Conservation (phyloP, 192 early-diverging fungal species). For the Mortierella antarctica region DNA sequence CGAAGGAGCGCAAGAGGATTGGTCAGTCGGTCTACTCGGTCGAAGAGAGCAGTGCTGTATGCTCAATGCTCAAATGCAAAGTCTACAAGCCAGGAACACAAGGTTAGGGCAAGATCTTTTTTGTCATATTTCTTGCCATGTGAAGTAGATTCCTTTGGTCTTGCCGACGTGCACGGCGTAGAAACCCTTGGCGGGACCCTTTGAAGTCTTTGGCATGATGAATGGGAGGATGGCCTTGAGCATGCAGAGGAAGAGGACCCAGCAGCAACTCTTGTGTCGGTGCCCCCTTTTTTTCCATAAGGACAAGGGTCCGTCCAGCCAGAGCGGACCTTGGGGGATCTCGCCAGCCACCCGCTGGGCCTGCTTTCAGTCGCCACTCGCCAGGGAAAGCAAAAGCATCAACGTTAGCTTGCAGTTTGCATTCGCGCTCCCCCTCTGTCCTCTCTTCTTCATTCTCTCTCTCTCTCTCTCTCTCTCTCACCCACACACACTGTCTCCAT, state of each 20-base stretch:
- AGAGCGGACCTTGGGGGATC: too few relatives aligned
- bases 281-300: neutral
- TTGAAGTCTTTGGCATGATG: conserved; percentile 40
- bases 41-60: neutral
- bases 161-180: conserved; percentile 62
- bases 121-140: conserved; percentile 39
- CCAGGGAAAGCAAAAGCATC: too few relatives aligned
- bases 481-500: neutral
- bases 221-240: conserved; percentile 9
- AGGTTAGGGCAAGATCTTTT: too few relatives aligned
- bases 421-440: neutral
- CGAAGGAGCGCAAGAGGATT: neutral
- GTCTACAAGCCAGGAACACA: neutral
- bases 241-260: conserved; percentile 13
- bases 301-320: neutral
- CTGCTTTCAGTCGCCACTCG: too few relatives aligned
- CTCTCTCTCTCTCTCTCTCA: neutral
- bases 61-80: neutral
- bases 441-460: neutral
- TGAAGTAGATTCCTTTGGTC: conserved; percentile 53
- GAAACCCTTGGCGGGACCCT: conserved; percentile 32
- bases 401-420: too few relatives aligned
- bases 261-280: neutral
- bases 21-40: neutral
- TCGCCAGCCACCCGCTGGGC: too few relatives aligned